phyloP scores from a whole-genome alignment of 768 basidiomycete genomes.

The Panus rudis region DNA sequence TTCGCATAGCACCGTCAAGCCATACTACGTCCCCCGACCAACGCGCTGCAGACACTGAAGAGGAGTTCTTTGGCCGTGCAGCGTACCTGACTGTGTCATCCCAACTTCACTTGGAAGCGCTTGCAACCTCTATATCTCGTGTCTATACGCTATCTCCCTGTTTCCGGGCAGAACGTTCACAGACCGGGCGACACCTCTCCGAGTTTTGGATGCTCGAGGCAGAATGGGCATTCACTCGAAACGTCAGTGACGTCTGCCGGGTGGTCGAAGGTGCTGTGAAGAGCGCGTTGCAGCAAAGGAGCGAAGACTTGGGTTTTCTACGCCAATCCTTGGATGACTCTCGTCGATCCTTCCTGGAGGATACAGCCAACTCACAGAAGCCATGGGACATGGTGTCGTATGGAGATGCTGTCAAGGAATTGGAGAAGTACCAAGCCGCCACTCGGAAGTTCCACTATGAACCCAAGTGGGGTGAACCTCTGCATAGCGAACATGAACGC shows the following conservation, averaged over 20 bases:
- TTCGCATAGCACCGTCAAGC: slow-evolving; percentile 49
- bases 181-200: slow-evolving; percentile 86
- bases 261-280: slow-evolving; percentile 52
- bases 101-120: slow-evolving; percentile 90
- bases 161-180: slow-evolving; percentile 88
- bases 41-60: slow-evolving; percentile 7
- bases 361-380: slow-evolving; percentile 25
- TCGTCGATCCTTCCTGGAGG: slow-evolving; percentile 28
- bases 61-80: slow-evolving; percentile 68
- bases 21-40: slow-evolving; percentile 11
- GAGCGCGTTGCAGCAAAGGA: slow-evolving; percentile 26
- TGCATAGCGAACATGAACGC: slow-evolving; percentile 90
- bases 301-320: slow-evolving; percentile 29
- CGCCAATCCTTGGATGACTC: slow-evolving; percentile 34
- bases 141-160: slow-evolving; percentile 91
- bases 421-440: slow-evolving; percentile 32
- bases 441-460: slow-evolving; percentile 43
- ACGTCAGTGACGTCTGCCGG: slow-evolving; percentile 43
- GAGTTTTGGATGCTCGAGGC: slow-evolving; percentile 99
- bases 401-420: slow-evolving; percentile 59
- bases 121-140: slow-evolving; percentile 69
- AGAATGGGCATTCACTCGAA: slow-evolving; percentile 65
- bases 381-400: slow-evolving; percentile 77
- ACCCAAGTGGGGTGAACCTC: slow-evolving; percentile 59
- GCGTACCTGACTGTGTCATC: slow-evolving; percentile 92